Conservation (phyloP, 768 basidiomycete species). For the Strobilomyces confusus region DNA sequence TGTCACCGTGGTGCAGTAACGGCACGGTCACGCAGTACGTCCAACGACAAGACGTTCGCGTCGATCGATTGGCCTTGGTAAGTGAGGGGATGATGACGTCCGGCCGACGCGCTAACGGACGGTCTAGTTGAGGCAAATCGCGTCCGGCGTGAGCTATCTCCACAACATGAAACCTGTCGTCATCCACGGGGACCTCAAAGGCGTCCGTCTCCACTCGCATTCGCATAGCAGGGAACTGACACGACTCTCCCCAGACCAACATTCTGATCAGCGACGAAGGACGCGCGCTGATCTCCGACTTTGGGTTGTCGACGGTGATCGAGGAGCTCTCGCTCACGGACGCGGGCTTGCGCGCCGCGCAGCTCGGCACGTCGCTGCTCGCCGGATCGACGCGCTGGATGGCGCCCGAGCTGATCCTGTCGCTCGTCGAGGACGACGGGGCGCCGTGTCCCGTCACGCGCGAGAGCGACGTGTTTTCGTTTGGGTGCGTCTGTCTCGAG, state of each 20-base stretch:
- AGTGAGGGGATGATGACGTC: constrained; percentile 8
- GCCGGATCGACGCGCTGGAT: constrained; percentile 37
- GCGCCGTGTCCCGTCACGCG: constrained; percentile 43
- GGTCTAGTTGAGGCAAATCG: constrained; percentile 48
- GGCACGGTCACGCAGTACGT: constrained; percentile 53
- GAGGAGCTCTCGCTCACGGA: constrained; percentile 44
- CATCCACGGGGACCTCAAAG: constrained; percentile 61
- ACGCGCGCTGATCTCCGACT: constrained; percentile 55
- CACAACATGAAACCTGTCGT: constrained; percentile 52
- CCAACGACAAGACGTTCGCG: constrained; percentile 35
- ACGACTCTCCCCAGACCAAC: constrained; percentile 40
- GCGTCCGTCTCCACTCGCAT: constrained; percentile 36
- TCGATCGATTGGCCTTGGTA: constrained; percentile 47
- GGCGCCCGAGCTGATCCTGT: constrained; percentile 54
- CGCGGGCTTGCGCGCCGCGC: constrained; percentile 17
- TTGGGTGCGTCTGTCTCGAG: constrained; percentile 57
- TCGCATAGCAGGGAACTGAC: neutral
- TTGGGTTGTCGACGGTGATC: constrained; percentile 55
- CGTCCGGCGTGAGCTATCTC: constrained; percentile 54
- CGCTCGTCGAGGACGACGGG: constrained; percentile 46
- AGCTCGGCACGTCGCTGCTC: constrained; percentile 28
- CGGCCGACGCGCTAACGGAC: neutral
- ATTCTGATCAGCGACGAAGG: constrained; percentile 53
- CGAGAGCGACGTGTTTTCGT: constrained; percentile 57
- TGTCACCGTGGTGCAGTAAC: constrained; percentile 61